A percentile compares a stretch with the other conserved stretches of the same genome.
Evolutionary conservation across 306 rosid species (phyloP).

Genomic region (Castanea crenata): DNA sequence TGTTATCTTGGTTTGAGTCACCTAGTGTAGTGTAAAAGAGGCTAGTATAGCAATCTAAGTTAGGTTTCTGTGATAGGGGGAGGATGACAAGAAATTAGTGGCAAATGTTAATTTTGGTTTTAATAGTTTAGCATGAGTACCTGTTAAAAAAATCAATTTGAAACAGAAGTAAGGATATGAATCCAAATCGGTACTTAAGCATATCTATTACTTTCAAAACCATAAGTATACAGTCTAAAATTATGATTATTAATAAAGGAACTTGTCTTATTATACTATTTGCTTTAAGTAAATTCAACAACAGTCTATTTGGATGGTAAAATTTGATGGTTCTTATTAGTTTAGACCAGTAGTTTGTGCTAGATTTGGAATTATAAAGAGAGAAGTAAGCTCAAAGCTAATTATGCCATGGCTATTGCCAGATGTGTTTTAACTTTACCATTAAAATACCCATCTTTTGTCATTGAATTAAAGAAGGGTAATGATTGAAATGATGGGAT

Average conservation of each 20-base stretch:
- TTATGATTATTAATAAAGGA: too few species aligned
- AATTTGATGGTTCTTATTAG: neutral
- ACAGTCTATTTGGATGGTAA: neutral
- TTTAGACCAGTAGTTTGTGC: neutral
- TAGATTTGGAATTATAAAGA: neutral
- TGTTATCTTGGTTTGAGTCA: neutral
- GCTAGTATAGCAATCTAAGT: neutral
- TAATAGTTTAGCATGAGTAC: neutral
- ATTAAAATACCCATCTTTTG: neutral
- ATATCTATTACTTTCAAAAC: too few species aligned
- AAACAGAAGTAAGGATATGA: neutral
- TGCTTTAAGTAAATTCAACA: neutral
- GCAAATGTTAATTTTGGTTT: neutral
- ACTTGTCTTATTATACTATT: neutral
- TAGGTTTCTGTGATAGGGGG: neutral
- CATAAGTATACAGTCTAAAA: too few species aligned
- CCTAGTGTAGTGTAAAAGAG: neutral
- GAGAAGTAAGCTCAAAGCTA: neutral
- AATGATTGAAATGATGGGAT: too few species aligned
- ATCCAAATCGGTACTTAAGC: too few species aligned
- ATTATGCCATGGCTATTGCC: neutral
- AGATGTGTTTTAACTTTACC: neutral
- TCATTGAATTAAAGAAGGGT: neutral
- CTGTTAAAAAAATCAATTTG: neutral
- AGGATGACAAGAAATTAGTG: neutral